phyloP scores from a whole-genome alignment of 768 basidiomycete species.

The Collybiopsis confluens region DNA sequence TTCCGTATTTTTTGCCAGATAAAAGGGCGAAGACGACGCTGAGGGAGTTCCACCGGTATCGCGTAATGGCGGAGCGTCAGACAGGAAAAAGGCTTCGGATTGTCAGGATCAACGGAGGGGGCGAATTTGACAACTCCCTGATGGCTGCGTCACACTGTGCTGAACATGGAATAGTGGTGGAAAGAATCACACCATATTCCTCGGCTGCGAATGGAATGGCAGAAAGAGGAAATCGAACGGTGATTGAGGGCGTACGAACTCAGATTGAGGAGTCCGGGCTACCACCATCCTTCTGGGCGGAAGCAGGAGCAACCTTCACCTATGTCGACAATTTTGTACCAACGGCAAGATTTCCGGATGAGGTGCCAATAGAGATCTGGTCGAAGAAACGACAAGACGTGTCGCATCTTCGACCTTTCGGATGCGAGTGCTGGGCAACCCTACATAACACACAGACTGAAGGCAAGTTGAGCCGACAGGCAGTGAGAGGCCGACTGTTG shows the following conservation, averaged over 20 bases:
- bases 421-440: no score
- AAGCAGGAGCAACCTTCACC: neutral
- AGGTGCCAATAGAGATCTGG: no score
- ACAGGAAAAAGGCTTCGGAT: constrained; percentile 11
- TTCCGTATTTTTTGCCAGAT: no score
- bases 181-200: constrained; percentile 17
- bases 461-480: neutral
- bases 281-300: no score
- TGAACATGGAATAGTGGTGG: constrained; percentile 17
- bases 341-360: no score
- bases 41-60: constrained; percentile 13
- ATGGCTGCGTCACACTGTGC: constrained; percentile 16
- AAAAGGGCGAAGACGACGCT: no score
- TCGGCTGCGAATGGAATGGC: constrained; percentile 25
- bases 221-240: constrained; percentile 17
- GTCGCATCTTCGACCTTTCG: no score
- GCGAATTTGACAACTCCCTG: no score
- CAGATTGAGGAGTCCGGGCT: no score
- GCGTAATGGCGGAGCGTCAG: constrained; percentile 13
- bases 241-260: constrained; percentile 15
- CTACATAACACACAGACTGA: neutral
- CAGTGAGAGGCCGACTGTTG: neutral
- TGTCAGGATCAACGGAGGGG: constrained; percentile 19
- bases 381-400: no score
- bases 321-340: neutral